Base-by-base conservation (phyloP, 805 yeast species). In the Hanseniaspora osmophila region DNA sequence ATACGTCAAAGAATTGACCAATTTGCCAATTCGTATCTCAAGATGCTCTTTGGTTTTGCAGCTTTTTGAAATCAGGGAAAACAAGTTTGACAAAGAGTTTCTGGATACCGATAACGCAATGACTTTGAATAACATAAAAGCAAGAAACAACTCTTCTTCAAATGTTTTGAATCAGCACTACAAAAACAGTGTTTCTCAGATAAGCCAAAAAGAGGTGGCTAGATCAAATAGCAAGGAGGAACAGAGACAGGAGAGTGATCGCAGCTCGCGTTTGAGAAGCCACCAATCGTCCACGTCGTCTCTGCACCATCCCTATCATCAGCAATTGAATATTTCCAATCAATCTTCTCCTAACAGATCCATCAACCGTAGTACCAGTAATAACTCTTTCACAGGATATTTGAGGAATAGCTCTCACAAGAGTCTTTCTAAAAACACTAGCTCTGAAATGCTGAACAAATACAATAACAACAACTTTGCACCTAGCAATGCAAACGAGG, bases 1-100 rank as follows among this genome's bases (percentile, higher is more conserved):
- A 29, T 78, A 78, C 51, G 75, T 78, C 12, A 66, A 68, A 37
- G 75, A 73, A 37, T 62, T 90, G 50, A 71, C 85, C 30, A 69
- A 74, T 38, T 69, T 90, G 56, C 97, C 97, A 0, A 64, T 68
- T 12, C 79, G 87, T 54, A 83, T 92, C 30, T 75, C 92, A 2
- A 73, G 76, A 46, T 76, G 83, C 13, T 71, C 70, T 30, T 74
- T 78, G 47, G 94, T 87, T 1, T 73, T 77, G 50, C 69, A 73
- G 33, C 70, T 92, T 45, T 92, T 92, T 61, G 80, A 76, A 6
- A 61, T 84, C 3, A 52, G 57, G 40, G 53, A 54, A 40, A 60
- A 67, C 48, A 60, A 61, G 1, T 54, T 54, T 41, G 73, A 68
- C 46, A 56, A 59, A 41, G 60, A 55, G 46, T 43, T 52, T 41